Percentiles rank a stretch among this genome's conserved stretches.
These are phyloP conservation scores for Backusella luteola DNA, from an alignment of 192 early-diverging fungal species.

Conservation along the genomic window DNA sequence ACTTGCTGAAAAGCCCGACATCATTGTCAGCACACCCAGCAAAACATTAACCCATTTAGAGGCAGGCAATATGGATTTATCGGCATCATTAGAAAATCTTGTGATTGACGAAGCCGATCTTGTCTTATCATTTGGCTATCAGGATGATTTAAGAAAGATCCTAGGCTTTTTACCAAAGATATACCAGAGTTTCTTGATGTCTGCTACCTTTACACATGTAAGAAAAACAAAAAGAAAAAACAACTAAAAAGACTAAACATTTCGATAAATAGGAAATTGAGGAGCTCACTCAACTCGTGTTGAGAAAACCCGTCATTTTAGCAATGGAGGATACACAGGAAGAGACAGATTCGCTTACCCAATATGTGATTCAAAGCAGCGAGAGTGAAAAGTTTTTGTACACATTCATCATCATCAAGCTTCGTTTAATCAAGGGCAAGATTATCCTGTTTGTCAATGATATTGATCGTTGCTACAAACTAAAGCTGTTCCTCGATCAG, in stretches of 20 bases:
- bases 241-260: no score
- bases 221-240: neutral
- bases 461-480: constrained; percentile 88
- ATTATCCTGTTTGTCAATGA: constrained; percentile 95
- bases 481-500: constrained; percentile 95
- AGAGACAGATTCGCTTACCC: constrained; percentile 64
- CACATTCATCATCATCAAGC: constrained; percentile 86
- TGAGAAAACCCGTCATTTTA: constrained; percentile 80
- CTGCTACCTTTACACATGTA: constrained; percentile 81
- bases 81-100: constrained; percentile 68
- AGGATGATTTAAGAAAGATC: constrained; percentile 82
- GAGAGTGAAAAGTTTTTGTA: constrained; percentile 90
- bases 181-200: constrained; percentile 91
- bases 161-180: constrained; percentile 78
- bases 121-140: constrained; percentile 91
- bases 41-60: constrained; percentile 77
- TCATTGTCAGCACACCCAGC: constrained; percentile 87
- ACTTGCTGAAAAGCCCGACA: constrained; percentile 80
- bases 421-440: constrained; percentile 87
- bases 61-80: constrained; percentile 50
- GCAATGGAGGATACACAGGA: constrained; percentile 79
- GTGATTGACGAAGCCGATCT: constrained; percentile 98
- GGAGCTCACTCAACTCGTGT: constrained; percentile 76
- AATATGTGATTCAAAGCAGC: constrained; percentile 72
- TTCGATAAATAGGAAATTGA: constrained; percentile 69